Conservation (phyloP, 2,329 filamentous ascomycete genomes). For the Ascochyta clinopodiicola region DNA sequence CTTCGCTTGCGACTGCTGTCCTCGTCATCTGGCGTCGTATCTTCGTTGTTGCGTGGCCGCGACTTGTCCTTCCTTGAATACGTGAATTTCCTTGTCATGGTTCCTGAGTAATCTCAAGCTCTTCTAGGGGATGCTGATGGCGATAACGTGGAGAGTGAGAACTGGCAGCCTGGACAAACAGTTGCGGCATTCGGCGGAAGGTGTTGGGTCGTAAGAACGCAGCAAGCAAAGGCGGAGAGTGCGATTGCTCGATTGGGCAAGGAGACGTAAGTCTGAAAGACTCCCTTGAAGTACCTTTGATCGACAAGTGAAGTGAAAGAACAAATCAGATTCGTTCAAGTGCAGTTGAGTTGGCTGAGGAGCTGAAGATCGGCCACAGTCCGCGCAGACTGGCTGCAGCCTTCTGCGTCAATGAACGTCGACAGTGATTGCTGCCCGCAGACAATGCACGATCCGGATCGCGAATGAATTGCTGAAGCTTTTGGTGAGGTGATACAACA, state of each 20-base stretch:
- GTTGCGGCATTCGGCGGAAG: conserved; percentile 20
- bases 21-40: conserved; percentile 15
- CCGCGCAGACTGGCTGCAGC: not conserved
- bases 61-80: conserved; percentile 29
- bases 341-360: not conserved
- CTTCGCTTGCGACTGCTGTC: conserved; percentile 23
- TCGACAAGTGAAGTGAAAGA: conserved; percentile 1
- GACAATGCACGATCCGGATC: conserved; percentile 10
- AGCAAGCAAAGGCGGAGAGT: conserved; percentile 11
- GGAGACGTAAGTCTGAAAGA: conserved; percentile 1
- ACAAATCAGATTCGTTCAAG: not conserved
- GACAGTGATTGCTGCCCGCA: conserved; percentile 14
- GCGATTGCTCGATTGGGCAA: conserved; percentile 1
- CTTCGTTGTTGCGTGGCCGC: conserved; percentile 10
- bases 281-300: not conserved
- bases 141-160: conserved; percentile 9
- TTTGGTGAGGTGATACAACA: conserved; percentile 17
- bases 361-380: not conserved
- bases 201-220: conserved; percentile 13
- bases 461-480: not conserved
- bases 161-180: not conserved
- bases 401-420: conserved; percentile 2
- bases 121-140: conserved; percentile 16
- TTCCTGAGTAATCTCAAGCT: conserved; percentile 10
- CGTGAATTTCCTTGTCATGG: conserved; percentile 25